phyloP scores from a whole-genome alignment of 441 rosid genomes.

The Codiaeum variegatum region DNA sequence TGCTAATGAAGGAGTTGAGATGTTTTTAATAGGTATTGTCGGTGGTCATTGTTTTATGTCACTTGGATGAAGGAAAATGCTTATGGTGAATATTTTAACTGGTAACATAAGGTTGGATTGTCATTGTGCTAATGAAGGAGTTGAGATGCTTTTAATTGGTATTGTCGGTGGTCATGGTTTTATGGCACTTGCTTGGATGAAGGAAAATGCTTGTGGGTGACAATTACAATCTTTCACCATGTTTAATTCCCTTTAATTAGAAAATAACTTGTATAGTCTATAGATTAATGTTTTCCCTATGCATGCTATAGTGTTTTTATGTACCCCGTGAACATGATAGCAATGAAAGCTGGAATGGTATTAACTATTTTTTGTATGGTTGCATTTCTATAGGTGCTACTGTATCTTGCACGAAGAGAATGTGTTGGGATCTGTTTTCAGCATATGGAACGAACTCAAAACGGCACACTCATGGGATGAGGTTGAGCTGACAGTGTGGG shows the following conservation, averaged over 20 bases:
- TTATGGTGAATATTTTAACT: not conserved
- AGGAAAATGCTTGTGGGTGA: not conserved
- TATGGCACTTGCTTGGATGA: not conserved
- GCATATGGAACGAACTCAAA: slow-evolving; percentile 71
- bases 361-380: slow-evolving; percentile 10
- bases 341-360: no score
- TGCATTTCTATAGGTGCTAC: slow-evolving; percentile 63
- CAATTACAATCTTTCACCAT: not conserved
- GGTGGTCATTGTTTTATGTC: not conserved
- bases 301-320: not conserved
- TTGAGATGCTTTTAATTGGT: not conserved
- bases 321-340: not conserved
- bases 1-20: not conserved
- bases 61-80: not conserved
- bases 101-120: not conserved
- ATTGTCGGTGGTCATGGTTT: not conserved
- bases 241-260: not conserved
- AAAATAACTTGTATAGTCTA: not conserved
- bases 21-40: not conserved
- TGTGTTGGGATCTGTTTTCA: slow-evolving; percentile 75
- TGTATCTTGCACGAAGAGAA: slow-evolving; percentile 84
- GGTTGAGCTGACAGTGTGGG: slow-evolving; percentile 77
- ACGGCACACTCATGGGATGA: slow-evolving; percentile 78
- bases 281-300: not conserved
- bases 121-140: not conserved